Base-by-base conservation (phyloP, 2,329 filamentous ascomycete species). In the Fusarium clavum region DNA sequence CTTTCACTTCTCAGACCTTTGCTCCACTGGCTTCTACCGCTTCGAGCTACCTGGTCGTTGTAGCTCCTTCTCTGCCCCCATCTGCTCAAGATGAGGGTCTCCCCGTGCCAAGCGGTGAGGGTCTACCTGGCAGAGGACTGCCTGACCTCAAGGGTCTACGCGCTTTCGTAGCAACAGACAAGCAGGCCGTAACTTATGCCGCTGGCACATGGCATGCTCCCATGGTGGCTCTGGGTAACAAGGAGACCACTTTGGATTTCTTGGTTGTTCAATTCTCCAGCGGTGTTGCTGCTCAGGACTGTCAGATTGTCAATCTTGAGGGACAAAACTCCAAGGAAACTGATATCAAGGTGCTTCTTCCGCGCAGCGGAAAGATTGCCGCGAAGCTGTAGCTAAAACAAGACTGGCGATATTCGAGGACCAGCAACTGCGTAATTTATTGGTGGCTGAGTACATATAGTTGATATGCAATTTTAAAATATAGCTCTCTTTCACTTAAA, bases 151-250 rank as follows among this genome's bases (percentile, higher is more conserved):
- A 79, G 24, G 85, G 87, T 11, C 74, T 97, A 41, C 86, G 85
- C 71, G 95, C 94, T 0, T 99, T 98, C 78, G 81, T 97, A 57
- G 94, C 93, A 3, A 88, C 86, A 52, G 90, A 89, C 5, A 85
- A 87, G 25, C 94, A 97, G 82, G 94, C 94, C 13, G 93, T 99
- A 16, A 98, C 94, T 5, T 99, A 98, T 79, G 94, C 88, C 2
- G 90, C 92, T 2, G 96, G 94, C 8, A 98, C 94, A 57, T 99
- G 95, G 88, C 96, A 99, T 83, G 94, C 95, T 66, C 96, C 96
- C 1, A 98, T 99, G 95, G 92, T 94, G 16, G 94, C 93, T 18
- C 80, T 98, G 51, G 94, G 94, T 0, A 69, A 77, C 4, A 59
- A 75, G 4, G 84, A 81, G 3, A 81, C 83, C 27, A 85, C 90